These are phyloP conservation scores for Penicillium expansum DNA, from an alignment of 2,329 filamentous ascomycete genomes.

Conservation along the genomic window DNA sequence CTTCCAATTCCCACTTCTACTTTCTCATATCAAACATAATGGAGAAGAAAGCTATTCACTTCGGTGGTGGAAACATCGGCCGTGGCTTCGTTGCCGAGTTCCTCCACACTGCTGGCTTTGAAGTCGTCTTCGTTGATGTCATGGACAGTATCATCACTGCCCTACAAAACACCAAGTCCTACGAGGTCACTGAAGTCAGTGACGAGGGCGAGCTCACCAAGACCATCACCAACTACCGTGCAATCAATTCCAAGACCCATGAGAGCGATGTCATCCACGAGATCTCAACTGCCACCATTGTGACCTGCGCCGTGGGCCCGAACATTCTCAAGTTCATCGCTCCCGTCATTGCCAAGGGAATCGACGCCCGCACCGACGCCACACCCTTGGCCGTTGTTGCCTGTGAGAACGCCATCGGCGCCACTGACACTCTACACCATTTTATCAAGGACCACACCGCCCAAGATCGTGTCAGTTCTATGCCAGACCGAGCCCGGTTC, in stretches of 20 bases:
- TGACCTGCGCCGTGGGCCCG: conserved; percentile 95
- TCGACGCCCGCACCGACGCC: conserved; percentile 66
- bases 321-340: conserved; percentile 97
- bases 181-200: conserved; percentile 91
- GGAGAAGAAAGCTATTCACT: conserved; percentile 73
- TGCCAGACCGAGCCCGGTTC: conserved; percentile 76
- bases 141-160: conserved; percentile 76
- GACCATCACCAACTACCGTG: conserved; percentile 90
- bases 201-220: conserved; percentile 75
- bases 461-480: conserved; percentile 62
- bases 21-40: conserved; percentile 26
- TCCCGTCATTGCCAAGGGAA: conserved; percentile 89
- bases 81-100: conserved; percentile 87
- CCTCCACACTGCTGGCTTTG: conserved; percentile 89
- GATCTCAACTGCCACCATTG: conserved; percentile 81
- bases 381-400: conserved; percentile 87
- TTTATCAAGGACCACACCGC: conserved; percentile 79
- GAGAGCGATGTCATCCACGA: conserved; percentile 78
- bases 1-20: neutral
- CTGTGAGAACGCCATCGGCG: conserved; percentile 96
- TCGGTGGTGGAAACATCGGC: conserved; percentile 83
- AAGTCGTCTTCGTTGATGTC: conserved; percentile 96
- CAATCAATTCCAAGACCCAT: conserved; percentile 89
- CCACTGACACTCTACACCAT: conserved; percentile 79
- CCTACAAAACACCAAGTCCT: conserved; percentile 72